Evolutionary conservation across 176 grass and related monocot genomes (phyloP).

Genomic region (Oryza rufipogon): DNA sequence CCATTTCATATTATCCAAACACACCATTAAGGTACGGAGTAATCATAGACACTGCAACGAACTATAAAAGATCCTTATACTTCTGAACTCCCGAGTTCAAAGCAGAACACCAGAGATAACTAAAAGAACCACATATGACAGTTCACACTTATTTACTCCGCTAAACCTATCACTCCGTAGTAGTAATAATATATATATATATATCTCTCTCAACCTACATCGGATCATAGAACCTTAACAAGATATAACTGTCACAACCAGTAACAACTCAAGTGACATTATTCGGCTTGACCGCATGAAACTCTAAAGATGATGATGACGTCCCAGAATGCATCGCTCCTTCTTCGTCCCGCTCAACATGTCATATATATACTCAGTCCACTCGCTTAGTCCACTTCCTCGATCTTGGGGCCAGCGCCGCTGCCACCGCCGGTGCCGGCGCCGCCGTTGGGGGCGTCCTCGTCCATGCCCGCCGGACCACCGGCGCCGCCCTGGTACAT

Average conservation of each 20-base stretch:
- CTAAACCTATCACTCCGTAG: background rate
- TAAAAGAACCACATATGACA: background rate
- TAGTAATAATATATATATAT: too few species aligned
- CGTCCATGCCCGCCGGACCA: constrained; percentile 53
- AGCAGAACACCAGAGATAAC: background rate
- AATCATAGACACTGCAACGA: too few species aligned
- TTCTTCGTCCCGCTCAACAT: background rate
- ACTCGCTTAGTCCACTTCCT: constrained; percentile 72
- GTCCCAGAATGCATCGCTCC: background rate
- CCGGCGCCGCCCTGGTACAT: constrained; percentile 63
- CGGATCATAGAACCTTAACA: background rate
- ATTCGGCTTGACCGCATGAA: constrained; percentile 6
- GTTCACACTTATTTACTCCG: background rate
- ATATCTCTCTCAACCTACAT: background rate
- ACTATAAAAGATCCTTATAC: too few species aligned
- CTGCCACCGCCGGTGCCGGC: constrained; percentile 38
- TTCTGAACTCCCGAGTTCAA: background rate
- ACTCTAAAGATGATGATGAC: background rate
- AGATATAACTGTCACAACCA: too few species aligned
- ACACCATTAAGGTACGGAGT: too few species aligned
- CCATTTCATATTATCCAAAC: too few species aligned
- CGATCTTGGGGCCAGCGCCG: constrained; percentile 77
- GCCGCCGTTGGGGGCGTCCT: constrained; percentile 45
- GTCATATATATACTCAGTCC: background rate
- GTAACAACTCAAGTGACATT: background rate